phyloP scores from a whole-genome alignment of 2,329 filamentous ascomycete species.

The Aspergillus sp. region DNA sequence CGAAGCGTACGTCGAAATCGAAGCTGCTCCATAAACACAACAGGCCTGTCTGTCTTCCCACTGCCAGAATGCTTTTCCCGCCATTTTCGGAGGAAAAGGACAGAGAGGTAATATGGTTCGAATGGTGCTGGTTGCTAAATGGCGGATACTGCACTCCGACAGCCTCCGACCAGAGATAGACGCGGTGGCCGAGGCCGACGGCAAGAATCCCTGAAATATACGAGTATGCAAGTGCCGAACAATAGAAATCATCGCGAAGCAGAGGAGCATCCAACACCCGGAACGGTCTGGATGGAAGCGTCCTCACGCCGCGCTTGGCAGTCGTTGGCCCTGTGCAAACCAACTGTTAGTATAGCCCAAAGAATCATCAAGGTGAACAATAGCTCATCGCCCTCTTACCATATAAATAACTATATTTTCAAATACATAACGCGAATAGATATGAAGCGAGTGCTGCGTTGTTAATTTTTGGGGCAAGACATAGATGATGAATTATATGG shows the following conservation, averaged over 20 bases:
- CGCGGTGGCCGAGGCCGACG: constrained; percentile 66
- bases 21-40: constrained; percentile 70
- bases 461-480: not conserved
- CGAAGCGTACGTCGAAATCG: constrained; percentile 58
- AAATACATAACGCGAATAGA: not conserved
- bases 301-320: constrained; percentile 22
- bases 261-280: constrained; percentile 81
- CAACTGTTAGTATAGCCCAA: constrained; percentile 7
- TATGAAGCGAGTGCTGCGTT: not conserved
- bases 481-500: not conserved
- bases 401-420: constrained; percentile 1
- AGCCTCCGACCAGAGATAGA: constrained; percentile 84
- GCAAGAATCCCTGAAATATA: constrained; percentile 64
- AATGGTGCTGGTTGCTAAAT: constrained; percentile 40
- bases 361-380: too few relatives aligned
- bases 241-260: constrained; percentile 93
- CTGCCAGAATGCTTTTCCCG: constrained; percentile 69
- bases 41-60: constrained; percentile 68
- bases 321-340: constrained; percentile 16
- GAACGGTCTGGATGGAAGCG: constrained; percentile 65
- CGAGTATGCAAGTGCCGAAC: constrained; percentile 81
- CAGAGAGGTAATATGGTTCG: constrained; percentile 67
- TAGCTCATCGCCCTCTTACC: constrained; percentile 4
- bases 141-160: constrained; percentile 54
- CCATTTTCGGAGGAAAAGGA: constrained; percentile 77